Evolutionary conservation across 768 basidiomycete species (phyloP), one percentile per base, ranked within the genome.

Genomic region (Podaxis rugospora): DNA sequence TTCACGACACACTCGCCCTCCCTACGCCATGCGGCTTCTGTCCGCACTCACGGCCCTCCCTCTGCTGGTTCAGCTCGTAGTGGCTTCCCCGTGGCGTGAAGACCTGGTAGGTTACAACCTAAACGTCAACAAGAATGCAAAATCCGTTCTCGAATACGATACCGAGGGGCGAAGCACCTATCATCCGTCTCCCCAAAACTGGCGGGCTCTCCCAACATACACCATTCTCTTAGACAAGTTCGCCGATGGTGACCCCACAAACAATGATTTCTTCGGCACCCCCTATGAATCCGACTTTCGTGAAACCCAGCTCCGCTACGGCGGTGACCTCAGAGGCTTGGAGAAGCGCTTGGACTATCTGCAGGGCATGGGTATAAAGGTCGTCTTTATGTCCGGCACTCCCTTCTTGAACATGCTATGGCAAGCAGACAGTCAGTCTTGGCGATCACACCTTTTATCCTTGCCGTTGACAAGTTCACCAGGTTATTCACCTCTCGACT

Each of bases 341-440:
- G 74, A 81, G 49, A 71, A 83, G 21, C 86, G 82, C 60, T 77
- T 97, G 63, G 95, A 97, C 73, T 97, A 97, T 71, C 78, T 97
- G 16, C 79, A 92, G 49, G 92, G 91, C 64, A 95, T 95, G 92
- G 95, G 95, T 64, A 75, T 93, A 62, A 78, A 79, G 66, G 81
- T 86, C 55, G 86, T 97, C 66, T 97, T 93, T 76, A 90, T 96
- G 71, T 93, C 95, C 23, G 95, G 95, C 55, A 97, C 95, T 1
- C 86, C 88, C 55, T 97, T 93, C 73, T 63, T 97, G 63, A 96
- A 96, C 81, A 95, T 95, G 94, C 74, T 93, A n/a, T 96, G 94
- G 94, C 89, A 95, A 70, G 90, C 93, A 3, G 94, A 96, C 82
- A 93, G 94, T 95, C 57, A 70, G 93, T 83, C 27, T 58, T 18